Conservation (phyloP, 2,329 filamentous ascomycete species). For the Nannizziopsis barbatae region DNA sequence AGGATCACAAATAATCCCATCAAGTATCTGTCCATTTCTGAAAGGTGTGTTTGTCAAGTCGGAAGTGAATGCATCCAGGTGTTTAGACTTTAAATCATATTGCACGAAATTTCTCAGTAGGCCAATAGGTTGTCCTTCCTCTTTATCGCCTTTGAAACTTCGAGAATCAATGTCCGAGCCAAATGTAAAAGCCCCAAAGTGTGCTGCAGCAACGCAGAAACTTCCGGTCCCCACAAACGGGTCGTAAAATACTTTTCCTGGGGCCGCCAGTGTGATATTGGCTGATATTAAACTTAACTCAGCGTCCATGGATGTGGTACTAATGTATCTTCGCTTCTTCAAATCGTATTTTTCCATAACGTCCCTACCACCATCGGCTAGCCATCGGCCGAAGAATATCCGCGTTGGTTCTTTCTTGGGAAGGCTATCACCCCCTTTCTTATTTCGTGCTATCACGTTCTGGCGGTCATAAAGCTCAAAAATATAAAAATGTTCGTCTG, state of each 20-base stretch:
- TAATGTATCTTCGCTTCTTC: conserved; percentile 88
- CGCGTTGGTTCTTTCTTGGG: conserved; percentile 41
- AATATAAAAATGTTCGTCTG: conserved; percentile 64
- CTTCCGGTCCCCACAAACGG: conserved; percentile 93
- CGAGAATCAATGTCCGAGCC: conserved; percentile 92
- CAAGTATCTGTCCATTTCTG: conserved; percentile 50
- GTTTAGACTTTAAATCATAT: conserved; percentile 55
- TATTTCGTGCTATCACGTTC: conserved; percentile 12
- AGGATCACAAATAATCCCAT: conserved; percentile 90
- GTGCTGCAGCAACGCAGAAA: conserved; percentile 78
- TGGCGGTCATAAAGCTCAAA: conserved; percentile 67
- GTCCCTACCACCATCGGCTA: conserved; percentile 57
- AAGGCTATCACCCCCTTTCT: conserved; percentile 8
- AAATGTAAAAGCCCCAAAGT: conserved; percentile 73
- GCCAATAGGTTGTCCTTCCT: conserved; percentile 34
- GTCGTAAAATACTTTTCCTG: conserved; percentile 82
- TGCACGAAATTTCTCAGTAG: conserved; percentile 68
- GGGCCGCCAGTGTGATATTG: conserved; percentile 72
- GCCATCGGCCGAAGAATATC: conserved; percentile 60
- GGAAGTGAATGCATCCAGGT: conserved; percentile 70
- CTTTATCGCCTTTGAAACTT: conserved; percentile 56
- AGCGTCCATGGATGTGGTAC: conserved; percentile 93
- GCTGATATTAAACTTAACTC: conserved; percentile 85
- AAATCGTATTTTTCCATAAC: conserved; percentile 66
- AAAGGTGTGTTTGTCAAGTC: conserved; percentile 84